Evolutionary conservation across 2,329 filamentous ascomycete genomes (phyloP).

Genomic region (Aspergillus tamarii): DNA sequence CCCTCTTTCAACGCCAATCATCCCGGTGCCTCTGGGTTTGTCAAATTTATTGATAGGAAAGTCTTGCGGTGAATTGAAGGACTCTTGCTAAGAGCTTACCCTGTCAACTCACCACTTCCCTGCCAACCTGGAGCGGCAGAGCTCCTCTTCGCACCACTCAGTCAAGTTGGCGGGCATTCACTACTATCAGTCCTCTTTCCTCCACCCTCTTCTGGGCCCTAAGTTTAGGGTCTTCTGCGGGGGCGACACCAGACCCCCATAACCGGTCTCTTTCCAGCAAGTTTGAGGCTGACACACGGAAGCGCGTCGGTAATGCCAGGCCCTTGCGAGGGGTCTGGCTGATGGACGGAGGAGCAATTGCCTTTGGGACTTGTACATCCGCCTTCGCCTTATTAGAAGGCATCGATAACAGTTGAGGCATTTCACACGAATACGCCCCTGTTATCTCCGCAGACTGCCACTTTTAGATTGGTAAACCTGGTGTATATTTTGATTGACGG

Average conservation of each 20-base stretch:
- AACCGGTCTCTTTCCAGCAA: conserved; percentile 63
- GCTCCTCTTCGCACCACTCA: conserved; percentile 53
- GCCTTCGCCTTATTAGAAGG: conserved; percentile 24
- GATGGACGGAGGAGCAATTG: conserved; percentile 39
- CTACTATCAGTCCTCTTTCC: conserved; percentile 70
- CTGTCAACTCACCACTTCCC: conserved; percentile 19
- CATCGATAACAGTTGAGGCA: conserved; percentile 6
- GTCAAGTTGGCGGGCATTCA: conserved; percentile 94
- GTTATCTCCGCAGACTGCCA: conserved; percentile 7
- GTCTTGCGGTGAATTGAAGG: conserved; percentile 19
- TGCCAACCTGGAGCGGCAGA: conserved; percentile 46
- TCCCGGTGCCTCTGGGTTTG: background rate
- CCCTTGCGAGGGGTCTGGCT: conserved; percentile 49
- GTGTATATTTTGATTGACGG: conserved; percentile 2
- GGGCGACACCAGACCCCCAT: conserved; percentile 97
- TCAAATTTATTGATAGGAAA: conserved; percentile 18
- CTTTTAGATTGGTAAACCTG: background rate
- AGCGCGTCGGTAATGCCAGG: conserved; percentile 43
- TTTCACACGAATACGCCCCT: background rate
- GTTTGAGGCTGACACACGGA: conserved; percentile 39
- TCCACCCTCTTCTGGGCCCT: conserved; percentile 89
- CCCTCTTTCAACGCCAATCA: background rate
- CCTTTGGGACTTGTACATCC: conserved; percentile 32
- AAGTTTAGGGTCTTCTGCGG: conserved; percentile 92
- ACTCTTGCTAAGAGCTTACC: conserved; percentile 16